Evolutionary conservation across 345 rosid genomes (phyloP).

Genomic region (Pistacia atlantica): DNA sequence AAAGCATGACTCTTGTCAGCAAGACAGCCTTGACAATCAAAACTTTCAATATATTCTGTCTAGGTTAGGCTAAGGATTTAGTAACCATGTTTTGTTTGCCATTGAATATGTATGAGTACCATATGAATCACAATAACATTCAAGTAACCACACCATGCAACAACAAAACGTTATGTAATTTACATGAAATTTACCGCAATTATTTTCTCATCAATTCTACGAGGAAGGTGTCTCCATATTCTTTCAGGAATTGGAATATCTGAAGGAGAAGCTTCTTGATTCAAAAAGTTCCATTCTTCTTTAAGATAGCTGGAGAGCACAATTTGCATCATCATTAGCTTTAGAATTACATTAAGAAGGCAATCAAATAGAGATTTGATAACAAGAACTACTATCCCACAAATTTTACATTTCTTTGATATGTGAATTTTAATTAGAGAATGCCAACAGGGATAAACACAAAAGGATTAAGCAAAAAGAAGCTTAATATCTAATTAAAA

Average conservation of each 20-base stretch:
- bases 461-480: neutral
- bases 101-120: neutral
- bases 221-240: slow-evolving; percentile 65
- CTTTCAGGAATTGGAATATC: slow-evolving; percentile 61
- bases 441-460: neutral
- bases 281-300: slow-evolving; percentile 81
- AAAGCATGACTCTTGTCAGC: neutral
- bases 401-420: neutral
- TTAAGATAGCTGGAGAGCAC: slow-evolving; percentile 56
- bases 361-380: slow-evolving; percentile 9
- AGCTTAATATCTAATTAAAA: neutral
- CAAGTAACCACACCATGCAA: neutral
- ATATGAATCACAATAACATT: neutral
- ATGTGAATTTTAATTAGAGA: neutral
- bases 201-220: slow-evolving; percentile 51
- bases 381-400: neutral
- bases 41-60: neutral
- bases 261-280: slow-evolving; percentile 45
- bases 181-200: slow-evolving; percentile 40
- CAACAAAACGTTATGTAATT: neutral
- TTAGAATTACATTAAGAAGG: slow-evolving; percentile 5
- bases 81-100: neutral
- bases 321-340: slow-evolving; percentile 4
- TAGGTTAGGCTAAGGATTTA: neutral
- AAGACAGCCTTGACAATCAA: neutral